Evolutionary conservation across 169 alveolate species (phyloP), one percentile per base, ranked within the genome.

Genomic region (Eimeria praecox): DNA sequence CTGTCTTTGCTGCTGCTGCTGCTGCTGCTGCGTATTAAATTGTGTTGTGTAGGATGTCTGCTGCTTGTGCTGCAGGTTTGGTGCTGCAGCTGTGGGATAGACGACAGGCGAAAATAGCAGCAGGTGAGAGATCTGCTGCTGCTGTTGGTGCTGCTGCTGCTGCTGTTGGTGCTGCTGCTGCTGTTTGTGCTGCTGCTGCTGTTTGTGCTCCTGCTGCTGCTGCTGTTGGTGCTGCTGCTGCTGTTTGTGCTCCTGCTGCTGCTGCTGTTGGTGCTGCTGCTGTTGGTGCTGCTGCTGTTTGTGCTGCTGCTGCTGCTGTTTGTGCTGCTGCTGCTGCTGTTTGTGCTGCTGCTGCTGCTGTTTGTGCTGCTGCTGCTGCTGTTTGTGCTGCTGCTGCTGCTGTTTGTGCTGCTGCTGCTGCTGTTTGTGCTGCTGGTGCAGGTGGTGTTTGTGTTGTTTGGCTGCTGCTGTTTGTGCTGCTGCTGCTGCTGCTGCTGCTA

Each of bases 81-180:
- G 88, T 78, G 88, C 64, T 78, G 88, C 88, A 78, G 88, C 88
- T 78, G 88, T 78, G 88, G 88, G 88, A 78, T 30, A 33, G 88
- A 30, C 88, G 88, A 5, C 88, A 78, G 30, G 88, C 88, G 18
- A 78, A 78, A 38, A 78, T 78, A 78, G 88, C 88, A 38, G 88
- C 88, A 18, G 64, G 88, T 78, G 42, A 22, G 88, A 73, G 35
- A 9, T 9, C 27, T 20, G n/a, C 83, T 3, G 49, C 46, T 14
- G 83, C 46, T 22, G 46, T 18, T 38, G 9, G 49, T 6, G 83
- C 83, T 4, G 83, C 83, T 18, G 75, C 75, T 64, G 75, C 75
- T 64, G 75, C 88, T 12, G 5, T 49, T 49, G 56, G 20, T 49
- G 56, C 56, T 49, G 20, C 12, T 49, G 20, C 12, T 49, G 88